Evolutionary conservation across 306 rosid species (phyloP).

Genomic region (Corylus americana): DNA sequence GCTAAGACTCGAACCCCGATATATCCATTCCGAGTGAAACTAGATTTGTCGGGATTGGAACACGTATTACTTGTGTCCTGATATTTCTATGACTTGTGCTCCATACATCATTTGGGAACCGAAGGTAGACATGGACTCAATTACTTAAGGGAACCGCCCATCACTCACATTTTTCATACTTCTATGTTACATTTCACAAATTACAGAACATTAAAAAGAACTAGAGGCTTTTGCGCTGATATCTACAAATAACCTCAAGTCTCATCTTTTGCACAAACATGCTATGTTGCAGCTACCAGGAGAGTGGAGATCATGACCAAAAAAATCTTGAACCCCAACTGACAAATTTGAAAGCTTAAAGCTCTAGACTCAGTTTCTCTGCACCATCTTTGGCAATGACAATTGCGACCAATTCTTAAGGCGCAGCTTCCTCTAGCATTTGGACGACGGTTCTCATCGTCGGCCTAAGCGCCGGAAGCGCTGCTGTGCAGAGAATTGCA

Average conservation of each 20-base stretch:
- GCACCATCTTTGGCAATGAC: conserved; percentile 54
- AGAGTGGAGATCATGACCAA: neutral
- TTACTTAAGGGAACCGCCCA: neutral
- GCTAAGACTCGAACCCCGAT: no score
- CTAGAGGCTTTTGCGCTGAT: no score
- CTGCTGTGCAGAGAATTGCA: conserved; percentile 66
- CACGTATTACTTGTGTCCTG: no score
- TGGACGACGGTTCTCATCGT: conserved; percentile 88
- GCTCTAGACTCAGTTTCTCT: conserved; percentile 19
- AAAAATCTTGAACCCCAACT: neutral
- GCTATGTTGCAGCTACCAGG: neutral
- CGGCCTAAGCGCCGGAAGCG: conserved; percentile 67
- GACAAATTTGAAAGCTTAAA: neutral
- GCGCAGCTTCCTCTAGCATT: conserved; percentile 72
- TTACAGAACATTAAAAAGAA: neutral
- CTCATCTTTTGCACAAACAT: neutral
- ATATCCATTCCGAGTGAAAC: no score
- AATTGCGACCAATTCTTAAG: conserved; percentile 55
- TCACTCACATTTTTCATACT: neutral
- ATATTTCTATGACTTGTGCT: neutral
- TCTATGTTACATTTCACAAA: neutral
- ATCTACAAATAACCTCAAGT: neutral
- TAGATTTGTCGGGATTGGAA: no score
- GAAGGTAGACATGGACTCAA: neutral
- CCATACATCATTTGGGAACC: neutral